phyloP scores from a whole-genome alignment of 257 asterid species.

The Solanum chilense region DNA sequence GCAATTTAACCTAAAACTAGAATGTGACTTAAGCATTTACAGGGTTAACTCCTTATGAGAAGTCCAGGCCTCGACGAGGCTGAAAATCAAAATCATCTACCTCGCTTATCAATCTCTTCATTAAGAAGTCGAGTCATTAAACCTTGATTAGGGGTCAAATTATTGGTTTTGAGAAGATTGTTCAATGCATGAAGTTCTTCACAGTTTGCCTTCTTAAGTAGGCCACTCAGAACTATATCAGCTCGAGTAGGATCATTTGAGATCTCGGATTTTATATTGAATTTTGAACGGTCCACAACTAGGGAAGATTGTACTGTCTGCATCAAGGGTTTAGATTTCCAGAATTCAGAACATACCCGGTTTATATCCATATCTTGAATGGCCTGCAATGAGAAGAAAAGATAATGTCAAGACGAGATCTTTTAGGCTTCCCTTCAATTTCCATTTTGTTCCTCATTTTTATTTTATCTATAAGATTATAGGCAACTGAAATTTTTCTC shows the following conservation, averaged over 20 bases:
- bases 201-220: slow-evolving; percentile 55
- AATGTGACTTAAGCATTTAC: slow-evolving; percentile 31
- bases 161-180: slow-evolving; percentile 30
- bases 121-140: slow-evolving; percentile 43
- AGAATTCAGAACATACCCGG: slow-evolving; percentile 52
- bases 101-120: slow-evolving; percentile 46
- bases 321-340: slow-evolving; percentile 85
- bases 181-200: slow-evolving; percentile 63
- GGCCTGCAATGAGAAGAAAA: slow-evolving; percentile 25
- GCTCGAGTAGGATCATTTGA: slow-evolving; percentile 14
- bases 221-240: slow-evolving; percentile 35
- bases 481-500: background rate
- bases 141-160: slow-evolving; percentile 27
- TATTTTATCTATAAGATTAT: background rate
- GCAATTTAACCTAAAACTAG: slow-evolving; percentile 18
- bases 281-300: slow-evolving; percentile 4
- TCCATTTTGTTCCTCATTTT: background rate
- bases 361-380: slow-evolving; percentile 76
- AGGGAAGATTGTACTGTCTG: slow-evolving; percentile 47
- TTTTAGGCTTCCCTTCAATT: background rate
- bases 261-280: slow-evolving; percentile 30
- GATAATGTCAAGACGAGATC: background rate
- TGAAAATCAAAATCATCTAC: slow-evolving; percentile 13
- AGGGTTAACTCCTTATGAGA: slow-evolving; percentile 11
- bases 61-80: slow-evolving; percentile 3